phyloP scores from a whole-genome alignment of 2,329 filamentous ascomycete species.

The Celoporthe dispersa region DNA sequence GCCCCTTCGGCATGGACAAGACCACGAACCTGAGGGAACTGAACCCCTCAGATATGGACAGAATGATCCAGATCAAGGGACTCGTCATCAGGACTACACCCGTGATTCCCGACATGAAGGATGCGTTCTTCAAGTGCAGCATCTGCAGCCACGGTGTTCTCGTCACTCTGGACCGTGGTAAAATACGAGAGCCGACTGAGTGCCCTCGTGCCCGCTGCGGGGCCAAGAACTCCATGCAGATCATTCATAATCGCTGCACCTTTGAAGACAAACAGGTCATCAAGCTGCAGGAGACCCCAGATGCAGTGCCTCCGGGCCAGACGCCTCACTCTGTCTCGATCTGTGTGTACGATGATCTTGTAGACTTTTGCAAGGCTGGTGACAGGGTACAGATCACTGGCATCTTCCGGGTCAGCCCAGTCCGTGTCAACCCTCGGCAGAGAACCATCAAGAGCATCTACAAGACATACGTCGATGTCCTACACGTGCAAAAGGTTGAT shows the following conservation, averaged over 20 bases:
- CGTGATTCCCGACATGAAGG: slow-evolving; percentile 98
- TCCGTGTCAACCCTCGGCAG: slow-evolving; percentile 92
- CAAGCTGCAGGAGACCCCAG: slow-evolving; percentile 96
- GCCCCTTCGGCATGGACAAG: slow-evolving; percentile 86
- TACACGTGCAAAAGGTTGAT: slow-evolving; percentile 96
- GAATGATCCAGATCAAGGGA: slow-evolving; percentile 91
- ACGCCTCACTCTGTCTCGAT: slow-evolving; percentile 97
- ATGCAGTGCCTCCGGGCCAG: slow-evolving; percentile 91
- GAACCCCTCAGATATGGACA: slow-evolving; percentile 95
- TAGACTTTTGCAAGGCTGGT: slow-evolving; percentile 97
- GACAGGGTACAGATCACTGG: slow-evolving; percentile 94
- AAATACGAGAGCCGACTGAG: slow-evolving; percentile 90
- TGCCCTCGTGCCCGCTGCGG: slow-evolving; percentile 84
- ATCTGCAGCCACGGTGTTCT: slow-evolving; percentile 90
- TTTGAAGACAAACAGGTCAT: slow-evolving; percentile 99
- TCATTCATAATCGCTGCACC: slow-evolving; percentile 91
- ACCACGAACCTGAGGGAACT: slow-evolving; percentile 91
- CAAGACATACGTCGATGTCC: slow-evolving; percentile 95
- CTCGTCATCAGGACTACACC: slow-evolving; percentile 94
- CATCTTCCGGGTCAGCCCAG: slow-evolving; percentile 93
- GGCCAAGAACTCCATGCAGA: slow-evolving; percentile 95
- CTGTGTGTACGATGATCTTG: slow-evolving; percentile 94
- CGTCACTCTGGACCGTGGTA: slow-evolving; percentile 91
- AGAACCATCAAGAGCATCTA: slow-evolving; percentile 92
- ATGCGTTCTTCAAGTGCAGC: slow-evolving; percentile 95